phyloP scores from a whole-genome alignment of 106 monocot genomes.

The Acanthochlamys bracteata region DNA sequence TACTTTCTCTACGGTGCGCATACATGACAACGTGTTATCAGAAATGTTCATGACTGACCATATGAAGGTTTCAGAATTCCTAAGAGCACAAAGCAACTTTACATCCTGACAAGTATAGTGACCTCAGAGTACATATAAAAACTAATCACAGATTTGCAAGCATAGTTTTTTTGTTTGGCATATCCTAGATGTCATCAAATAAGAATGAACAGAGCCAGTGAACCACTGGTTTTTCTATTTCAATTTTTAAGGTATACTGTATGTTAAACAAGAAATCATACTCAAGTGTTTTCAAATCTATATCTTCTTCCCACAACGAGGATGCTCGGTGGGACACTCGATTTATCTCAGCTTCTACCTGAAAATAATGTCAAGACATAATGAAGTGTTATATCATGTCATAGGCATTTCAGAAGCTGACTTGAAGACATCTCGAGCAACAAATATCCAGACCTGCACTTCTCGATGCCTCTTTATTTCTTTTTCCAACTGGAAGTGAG shows the following conservation, averaged over 20 bases:
- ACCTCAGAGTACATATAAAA: too few species aligned
- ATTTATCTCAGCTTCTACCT: constrained; percentile 84
- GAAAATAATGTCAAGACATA: constrained; percentile 2
- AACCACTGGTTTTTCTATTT: neutral
- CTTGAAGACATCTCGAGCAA: neutral
- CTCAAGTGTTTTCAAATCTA: constrained; percentile 87
- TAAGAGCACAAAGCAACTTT: too few species aligned
- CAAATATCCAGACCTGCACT: constrained; percentile 50
- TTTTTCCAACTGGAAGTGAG: constrained; percentile 91
- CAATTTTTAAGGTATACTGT: neutral
- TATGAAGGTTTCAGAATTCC: too few species aligned
- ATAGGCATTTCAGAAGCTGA: neutral
- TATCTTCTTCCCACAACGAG: constrained; percentile 85
- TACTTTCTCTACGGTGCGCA: too few species aligned
- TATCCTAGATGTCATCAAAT: too few species aligned
- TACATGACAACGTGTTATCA: too few species aligned
- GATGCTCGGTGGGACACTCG: constrained; percentile 53
- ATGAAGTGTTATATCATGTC: neutral
- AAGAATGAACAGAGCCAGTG: neutral
- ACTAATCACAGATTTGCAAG: too few species aligned
- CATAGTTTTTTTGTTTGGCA: too few species aligned
- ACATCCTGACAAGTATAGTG: too few species aligned
- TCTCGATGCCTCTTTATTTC: constrained; percentile 67
- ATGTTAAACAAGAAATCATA: constrained; percentile 26
- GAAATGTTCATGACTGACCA: too few species aligned